These are phyloP conservation scores for Rhinocladiella similis DNA, from an alignment of 2,329 filamentous ascomycete genomes.

Conservation along the genomic window DNA sequence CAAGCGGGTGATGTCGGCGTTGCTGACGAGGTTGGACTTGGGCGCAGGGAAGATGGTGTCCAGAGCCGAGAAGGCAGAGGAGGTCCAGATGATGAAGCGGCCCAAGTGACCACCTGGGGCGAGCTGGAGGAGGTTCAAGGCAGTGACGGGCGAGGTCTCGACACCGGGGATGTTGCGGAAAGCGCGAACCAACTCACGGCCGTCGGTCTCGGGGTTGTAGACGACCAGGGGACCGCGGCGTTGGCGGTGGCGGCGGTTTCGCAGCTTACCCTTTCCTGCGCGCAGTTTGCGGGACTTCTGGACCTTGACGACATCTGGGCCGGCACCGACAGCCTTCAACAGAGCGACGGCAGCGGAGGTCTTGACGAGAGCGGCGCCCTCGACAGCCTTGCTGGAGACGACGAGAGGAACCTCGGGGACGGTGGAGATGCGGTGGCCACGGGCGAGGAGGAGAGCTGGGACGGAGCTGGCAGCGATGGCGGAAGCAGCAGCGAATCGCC, in stretches of 20 bases:
- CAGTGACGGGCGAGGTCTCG: conserved; percentile 90
- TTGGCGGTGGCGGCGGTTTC: conserved; percentile 94
- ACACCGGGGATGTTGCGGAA: conserved; percentile 99
- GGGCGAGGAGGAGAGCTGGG: conserved; percentile 90
- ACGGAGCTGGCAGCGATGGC: conserved; percentile 95
- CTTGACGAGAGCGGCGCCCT: conserved; percentile 76
- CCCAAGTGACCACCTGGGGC: conserved; percentile 98
- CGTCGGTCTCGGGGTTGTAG: conserved; percentile 93
- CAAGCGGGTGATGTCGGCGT: conserved; percentile 93
- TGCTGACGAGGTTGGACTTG: conserved; percentile 77
- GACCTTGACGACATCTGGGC: conserved; percentile 90
- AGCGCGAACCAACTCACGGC: conserved; percentile 87
- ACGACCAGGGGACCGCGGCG: conserved; percentile 96
- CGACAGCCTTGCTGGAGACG: conserved; percentile 86
- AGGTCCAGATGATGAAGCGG: conserved; percentile 98
- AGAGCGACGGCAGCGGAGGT: conserved; percentile 84
- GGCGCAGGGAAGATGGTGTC: conserved; percentile 97
- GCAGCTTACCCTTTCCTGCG: conserved; percentile 97
- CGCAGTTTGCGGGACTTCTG: conserved; percentile 95
- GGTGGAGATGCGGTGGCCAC: conserved; percentile 90
- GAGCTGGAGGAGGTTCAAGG: conserved; percentile 98
- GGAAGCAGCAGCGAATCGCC: conserved; percentile 96
- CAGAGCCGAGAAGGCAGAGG: conserved; percentile 91
- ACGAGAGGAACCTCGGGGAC: conserved; percentile 97
- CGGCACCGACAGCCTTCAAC: conserved; percentile 87